Evolutionary conservation across 495 filamentous ascomycete genomes (phyloP), one percentile per base, ranked within the genome.

Genomic region (Podospora anserina): DNA sequence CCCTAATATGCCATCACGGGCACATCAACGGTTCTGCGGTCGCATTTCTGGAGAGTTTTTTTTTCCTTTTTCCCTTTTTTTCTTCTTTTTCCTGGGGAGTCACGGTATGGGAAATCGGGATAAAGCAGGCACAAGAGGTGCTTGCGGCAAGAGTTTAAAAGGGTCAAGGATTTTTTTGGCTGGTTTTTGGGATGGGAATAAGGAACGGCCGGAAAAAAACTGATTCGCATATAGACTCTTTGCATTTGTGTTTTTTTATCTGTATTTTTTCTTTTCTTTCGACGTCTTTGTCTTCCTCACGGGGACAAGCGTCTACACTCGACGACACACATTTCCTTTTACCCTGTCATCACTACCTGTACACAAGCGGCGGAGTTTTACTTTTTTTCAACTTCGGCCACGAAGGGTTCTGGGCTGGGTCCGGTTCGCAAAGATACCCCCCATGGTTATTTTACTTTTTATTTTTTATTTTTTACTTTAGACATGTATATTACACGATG

Each of bases 371-470:
- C 67, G 69, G 71, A 71, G 53, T 63, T 70, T 54, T 66, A 65
- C 4, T 13, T 71, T 69, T 76, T 64, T 65, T 70, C 68, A 69
- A 72, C 75, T 72, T 68, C 64, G 66, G 72, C 66, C 67, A 75
- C 69, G 69, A 75, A 72, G 75, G 73, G 71, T 70, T 73, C 79
- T 81, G 78, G 81, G 72, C 81, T 82, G 81, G 81, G 73, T 77
- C 80, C 80, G 79, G 77, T 79, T 72, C 71, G 77, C 80, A 78
- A 82, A 80, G 79, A 81, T 81, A 81, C 79, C 78, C 81, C 79
- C 74, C 74, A 71, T 72, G 68, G 61, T 28, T 63, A 53, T 63
- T 39, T 63, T 49, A 19, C 4, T 18, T 70, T 70, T 76, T 79
- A 78, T 65, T n/a, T n/a, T n/a, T n/a, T n/a, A n/a, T n/a, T n/a